These are phyloP conservation scores for Ophiostoma triangulosporum DNA, from an alignment of 2,329 filamentous ascomycete genomes.

Conservation along the genomic window DNA sequence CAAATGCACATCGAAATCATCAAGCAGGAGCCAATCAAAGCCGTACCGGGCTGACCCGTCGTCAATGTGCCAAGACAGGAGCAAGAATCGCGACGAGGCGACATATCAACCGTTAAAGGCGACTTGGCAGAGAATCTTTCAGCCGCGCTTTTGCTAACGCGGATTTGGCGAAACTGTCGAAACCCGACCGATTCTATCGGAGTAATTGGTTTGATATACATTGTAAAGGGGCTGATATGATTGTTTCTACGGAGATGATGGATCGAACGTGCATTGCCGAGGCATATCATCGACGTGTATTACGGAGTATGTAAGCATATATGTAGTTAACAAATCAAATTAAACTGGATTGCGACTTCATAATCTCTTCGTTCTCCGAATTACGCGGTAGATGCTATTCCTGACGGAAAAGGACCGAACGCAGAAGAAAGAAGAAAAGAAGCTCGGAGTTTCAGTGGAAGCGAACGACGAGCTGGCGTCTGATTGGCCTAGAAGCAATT, in stretches of 20 bases:
- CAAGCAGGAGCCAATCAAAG: background rate
- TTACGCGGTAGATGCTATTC: conserved; percentile 1
- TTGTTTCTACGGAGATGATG: background rate
- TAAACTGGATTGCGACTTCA: background rate
- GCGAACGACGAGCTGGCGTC: background rate
- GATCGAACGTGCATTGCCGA: background rate
- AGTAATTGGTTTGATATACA: background rate
- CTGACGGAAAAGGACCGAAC: background rate
- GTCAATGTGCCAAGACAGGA: background rate
- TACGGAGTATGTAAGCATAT: background rate
- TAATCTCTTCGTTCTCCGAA: background rate
- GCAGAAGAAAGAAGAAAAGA: background rate
- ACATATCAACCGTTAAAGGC: background rate
- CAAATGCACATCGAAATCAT: background rate
- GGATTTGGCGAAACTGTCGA: background rate
- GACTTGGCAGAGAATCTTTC: background rate
- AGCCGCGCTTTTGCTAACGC: background rate
- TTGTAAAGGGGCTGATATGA: background rate
- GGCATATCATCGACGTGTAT: too few species aligned
- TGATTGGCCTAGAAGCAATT: too few species aligned
- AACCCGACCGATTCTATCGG: background rate
- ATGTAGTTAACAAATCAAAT: background rate
- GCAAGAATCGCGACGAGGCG: background rate
- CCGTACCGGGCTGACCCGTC: background rate
- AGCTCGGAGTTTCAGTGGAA: background rate